A percentile compares a stretch with the other conserved stretches of the same genome.
Evolutionary conservation across 345 rosid species (phyloP).

Genomic region (Kernera saxatilis): DNA sequence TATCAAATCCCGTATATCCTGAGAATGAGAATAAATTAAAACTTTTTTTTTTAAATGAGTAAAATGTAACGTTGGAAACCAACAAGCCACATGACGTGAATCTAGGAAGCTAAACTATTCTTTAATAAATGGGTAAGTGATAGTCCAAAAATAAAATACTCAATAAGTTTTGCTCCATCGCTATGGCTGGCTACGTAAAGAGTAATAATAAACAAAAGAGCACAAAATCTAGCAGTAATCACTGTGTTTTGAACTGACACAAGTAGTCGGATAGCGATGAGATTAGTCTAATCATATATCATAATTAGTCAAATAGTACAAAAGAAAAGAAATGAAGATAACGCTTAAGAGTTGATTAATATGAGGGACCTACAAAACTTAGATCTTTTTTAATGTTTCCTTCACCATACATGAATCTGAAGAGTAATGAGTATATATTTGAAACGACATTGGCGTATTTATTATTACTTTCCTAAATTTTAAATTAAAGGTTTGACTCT

Average conservation of each 20-base stretch:
- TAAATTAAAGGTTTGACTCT: conserved; percentile 4
- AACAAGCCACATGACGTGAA: conserved; percentile 36
- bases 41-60: neutral
- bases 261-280: neutral
- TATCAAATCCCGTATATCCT: conserved; percentile 13
- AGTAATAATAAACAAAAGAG: conserved; percentile 13
- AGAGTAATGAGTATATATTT: conserved; percentile 24
- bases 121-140: neutral
- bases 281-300: conserved; percentile 17
- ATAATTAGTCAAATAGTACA: conserved; percentile 15
- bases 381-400: conserved; percentile 23
- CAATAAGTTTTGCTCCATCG: neutral
- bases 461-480: neutral
- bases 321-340: neutral
- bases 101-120: conserved; percentile 12
- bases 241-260: conserved; percentile 29
- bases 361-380: conserved; percentile 24
- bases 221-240: conserved; percentile 28
- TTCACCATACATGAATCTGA: conserved; percentile 28
- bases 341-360: conserved; percentile 17
- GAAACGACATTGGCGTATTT: conserved; percentile 6
- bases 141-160: neutral
- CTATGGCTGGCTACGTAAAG: neutral
- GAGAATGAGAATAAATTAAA: conserved; percentile 18
- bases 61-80: conserved; percentile 22